These are phyloP conservation scores for Sphaerulina vaccinii DNA, from an alignment of 2,329 filamentous ascomycete species.

Conservation along the genomic window DNA sequence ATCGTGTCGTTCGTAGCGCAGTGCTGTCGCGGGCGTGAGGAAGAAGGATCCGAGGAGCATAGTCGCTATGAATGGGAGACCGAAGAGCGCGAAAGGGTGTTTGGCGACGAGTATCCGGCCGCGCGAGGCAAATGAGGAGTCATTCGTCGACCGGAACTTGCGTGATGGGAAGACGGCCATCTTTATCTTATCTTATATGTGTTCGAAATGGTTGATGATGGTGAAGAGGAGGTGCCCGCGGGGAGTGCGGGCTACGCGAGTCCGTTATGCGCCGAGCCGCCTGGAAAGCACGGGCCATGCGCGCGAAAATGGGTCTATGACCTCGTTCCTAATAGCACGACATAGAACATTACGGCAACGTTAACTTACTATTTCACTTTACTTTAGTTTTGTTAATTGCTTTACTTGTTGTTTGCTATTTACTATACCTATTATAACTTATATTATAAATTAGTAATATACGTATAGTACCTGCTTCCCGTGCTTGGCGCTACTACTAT, in stretches of 20 bases:
- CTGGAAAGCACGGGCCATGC: too few relatives aligned
- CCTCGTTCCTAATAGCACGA: too few relatives aligned
- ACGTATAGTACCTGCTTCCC: too few relatives aligned
- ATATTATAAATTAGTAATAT: too few relatives aligned
- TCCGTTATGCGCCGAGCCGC: neutral
- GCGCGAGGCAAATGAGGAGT: slow-evolving; percentile 66
- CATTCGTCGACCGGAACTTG: slow-evolving; percentile 64
- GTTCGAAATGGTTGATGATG: neutral
- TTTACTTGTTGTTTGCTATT: too few relatives aligned
- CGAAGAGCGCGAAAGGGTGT: slow-evolving; percentile 89
- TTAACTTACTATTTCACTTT: too few relatives aligned
- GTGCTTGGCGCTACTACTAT: too few relatives aligned
- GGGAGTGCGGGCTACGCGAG: too few relatives aligned
- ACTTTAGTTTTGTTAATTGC: too few relatives aligned
- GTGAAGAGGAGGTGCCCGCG: neutral
- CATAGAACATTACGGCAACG: too few relatives aligned
- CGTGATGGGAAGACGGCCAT: slow-evolving; percentile 40
- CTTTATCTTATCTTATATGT: neutral
- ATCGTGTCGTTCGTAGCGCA: slow-evolving; percentile 92
- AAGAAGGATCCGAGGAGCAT: slow-evolving; percentile 93
- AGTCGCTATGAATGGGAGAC: slow-evolving; percentile 84
- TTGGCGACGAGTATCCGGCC: slow-evolving; percentile 75
- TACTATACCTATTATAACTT: too few relatives aligned
- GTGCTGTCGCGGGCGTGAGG: slow-evolving; percentile 86
- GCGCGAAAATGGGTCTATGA: too few relatives aligned